Conservation (phyloP, 768 basidiomycete genomes). For the Cyathus striatus region DNA sequence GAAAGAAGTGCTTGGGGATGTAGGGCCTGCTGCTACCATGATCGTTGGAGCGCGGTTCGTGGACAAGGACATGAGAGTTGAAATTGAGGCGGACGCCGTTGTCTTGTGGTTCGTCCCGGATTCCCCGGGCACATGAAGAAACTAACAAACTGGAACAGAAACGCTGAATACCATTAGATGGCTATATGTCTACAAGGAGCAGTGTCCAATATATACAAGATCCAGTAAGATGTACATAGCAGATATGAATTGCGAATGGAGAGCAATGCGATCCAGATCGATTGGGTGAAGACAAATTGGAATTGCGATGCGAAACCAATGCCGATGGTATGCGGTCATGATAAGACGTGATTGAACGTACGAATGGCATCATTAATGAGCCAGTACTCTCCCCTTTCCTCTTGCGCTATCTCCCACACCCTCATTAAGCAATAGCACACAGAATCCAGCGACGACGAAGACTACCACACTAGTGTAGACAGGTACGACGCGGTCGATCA, state of each 20-base stretch:
- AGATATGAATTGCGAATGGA: no score
- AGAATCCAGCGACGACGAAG: slow-evolving; percentile 59
- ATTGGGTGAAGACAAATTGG: no score
- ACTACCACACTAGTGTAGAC: slow-evolving; percentile 70
- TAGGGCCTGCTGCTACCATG: slow-evolving; percentile 48
- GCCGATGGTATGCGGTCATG: no score
- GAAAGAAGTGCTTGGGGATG: slow-evolving; percentile 37
- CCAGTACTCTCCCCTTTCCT: slow-evolving; percentile 15
- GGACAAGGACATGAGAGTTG: slow-evolving; percentile 42
- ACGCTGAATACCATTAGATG: no score
- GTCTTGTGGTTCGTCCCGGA: slow-evolving; percentile 17
- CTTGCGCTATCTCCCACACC: slow-evolving; percentile 32
- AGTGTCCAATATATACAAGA: no score
- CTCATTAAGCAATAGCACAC: slow-evolving; percentile 57
- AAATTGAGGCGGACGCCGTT: slow-evolving; percentile 51
- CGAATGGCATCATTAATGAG: slow-evolving; percentile 25
- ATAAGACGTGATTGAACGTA: no score
- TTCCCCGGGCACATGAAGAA: no score
- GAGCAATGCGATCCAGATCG: no score
- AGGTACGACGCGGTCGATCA: slow-evolving; percentile 63
- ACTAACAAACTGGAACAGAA: no score
- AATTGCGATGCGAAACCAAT: no score
- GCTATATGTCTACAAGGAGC: no score
- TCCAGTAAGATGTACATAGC: no score
- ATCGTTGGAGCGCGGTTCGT: slow-evolving; percentile 44